Base-by-base conservation (phyloP, 2,329 filamentous ascomycete genomes). In the Neonectria faginata region DNA sequence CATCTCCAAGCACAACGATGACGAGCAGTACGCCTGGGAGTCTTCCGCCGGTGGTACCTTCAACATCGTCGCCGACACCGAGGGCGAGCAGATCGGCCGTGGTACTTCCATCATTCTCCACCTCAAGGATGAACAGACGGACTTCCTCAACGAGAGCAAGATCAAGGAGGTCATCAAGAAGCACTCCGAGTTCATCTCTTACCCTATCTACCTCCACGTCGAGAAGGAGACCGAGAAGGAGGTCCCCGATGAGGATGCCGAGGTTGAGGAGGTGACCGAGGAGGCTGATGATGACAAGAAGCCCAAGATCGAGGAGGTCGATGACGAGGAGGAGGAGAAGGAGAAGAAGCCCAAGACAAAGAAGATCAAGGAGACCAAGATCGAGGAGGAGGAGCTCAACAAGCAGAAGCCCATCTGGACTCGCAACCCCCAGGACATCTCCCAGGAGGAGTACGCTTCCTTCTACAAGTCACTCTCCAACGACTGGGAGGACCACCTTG, bases 111-210 rank as follows among this genome's bases (percentile, higher is more conserved):
- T 99, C 82, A 91, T 98, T 83, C 93, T 99, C 68, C 93, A 98
- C 88, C 88, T 99, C 79, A 99, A 99, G 92, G 96, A 99, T 76
- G 96, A 99, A 90, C 96, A 99, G 89, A 88, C 87, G 72, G 96
- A 98, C 83, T 99, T 97, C 90, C 88, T 98, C 74, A 97, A 98
- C 84, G 96, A 99, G 92, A 88, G 88, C 88, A 96, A 95, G 89
- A 92, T 99, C 88, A 99, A 99, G 92, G 96, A 99, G 89, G 95
- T 99, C 73, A 94, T 99, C 88, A 98, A 98, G 94, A 99, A 99
- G 93, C 96, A 99, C 92, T 98, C 96, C 80, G 96, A 99, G 88
- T 99, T 99, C 89, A 99, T 99, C 88, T 98, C 96, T 56, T 99
- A 99, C 89, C 96, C 96, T 80, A 99, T 99, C 91, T 99, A 97